phyloP scores from a whole-genome alignment of 352 stramenopile genomes.

The Phytophthora megakarya region DNA sequence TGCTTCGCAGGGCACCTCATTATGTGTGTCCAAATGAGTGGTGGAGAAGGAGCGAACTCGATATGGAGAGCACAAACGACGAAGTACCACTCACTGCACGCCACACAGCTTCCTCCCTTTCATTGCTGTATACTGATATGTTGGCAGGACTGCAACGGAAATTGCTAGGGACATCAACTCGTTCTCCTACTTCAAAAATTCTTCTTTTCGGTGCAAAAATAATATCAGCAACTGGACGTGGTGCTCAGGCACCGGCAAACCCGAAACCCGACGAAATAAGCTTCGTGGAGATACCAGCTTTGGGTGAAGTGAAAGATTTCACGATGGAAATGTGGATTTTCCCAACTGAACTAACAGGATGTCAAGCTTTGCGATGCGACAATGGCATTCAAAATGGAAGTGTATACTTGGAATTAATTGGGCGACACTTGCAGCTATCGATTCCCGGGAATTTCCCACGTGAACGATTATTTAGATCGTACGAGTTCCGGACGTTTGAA shows the following conservation, averaged over 20 bases:
- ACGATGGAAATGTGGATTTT: slow-evolving; percentile 85
- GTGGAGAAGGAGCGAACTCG: slow-evolving; percentile 66
- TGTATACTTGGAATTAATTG: slow-evolving; percentile 76
- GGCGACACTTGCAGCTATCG: slow-evolving; percentile 65
- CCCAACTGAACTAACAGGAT: slow-evolving; percentile 64
- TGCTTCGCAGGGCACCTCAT: slow-evolving; percentile 64
- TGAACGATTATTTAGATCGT: slow-evolving; percentile 64
- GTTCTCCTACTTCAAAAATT: slow-evolving; percentile 48
- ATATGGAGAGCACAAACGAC: slow-evolving; percentile 20
- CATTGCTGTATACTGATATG: slow-evolving; percentile 77
- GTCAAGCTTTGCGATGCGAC: slow-evolving; percentile 71
- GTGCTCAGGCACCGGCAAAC: slow-evolving; percentile 25
- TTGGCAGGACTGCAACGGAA: slow-evolving; percentile 66
- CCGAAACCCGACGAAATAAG: slow-evolving; percentile 63
- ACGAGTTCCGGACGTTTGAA: slow-evolving; percentile 58
- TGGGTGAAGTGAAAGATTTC: slow-evolving; percentile 71
- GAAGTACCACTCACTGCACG: slow-evolving; percentile 26
- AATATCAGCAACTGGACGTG: slow-evolving; percentile 13
- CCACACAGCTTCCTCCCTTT: slow-evolving; percentile 79
- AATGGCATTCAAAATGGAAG: slow-evolving; percentile 74
- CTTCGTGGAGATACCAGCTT: slow-evolving; percentile 63
- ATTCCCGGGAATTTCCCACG: slow-evolving; percentile 77
- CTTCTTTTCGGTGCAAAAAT: slow-evolving; percentile 65
- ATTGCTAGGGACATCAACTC: slow-evolving; percentile 35
- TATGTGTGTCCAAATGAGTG: slow-evolving; percentile 60